A percentile compares a stretch with the other conserved stretches of the same genome.
Conservation (phyloP, 108 stramenopile species). For the Fragilaria radians region DNA sequence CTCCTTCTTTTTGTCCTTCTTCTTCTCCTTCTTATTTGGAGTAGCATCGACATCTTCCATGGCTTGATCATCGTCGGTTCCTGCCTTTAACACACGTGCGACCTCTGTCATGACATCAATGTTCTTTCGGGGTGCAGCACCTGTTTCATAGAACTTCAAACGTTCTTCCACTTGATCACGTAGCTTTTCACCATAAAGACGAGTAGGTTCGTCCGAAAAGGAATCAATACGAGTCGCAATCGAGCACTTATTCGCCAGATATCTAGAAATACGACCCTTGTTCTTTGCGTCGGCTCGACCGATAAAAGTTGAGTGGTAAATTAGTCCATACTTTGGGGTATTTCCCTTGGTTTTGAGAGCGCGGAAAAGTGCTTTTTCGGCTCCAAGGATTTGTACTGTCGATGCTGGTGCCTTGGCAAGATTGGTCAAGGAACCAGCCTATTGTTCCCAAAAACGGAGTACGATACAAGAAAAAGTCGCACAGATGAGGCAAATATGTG, state of each 20-base stretch:
- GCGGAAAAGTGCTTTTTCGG: slow-evolving; percentile 99
- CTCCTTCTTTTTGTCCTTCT: slow-evolving; percentile 5
- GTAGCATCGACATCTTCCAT: slow-evolving; percentile 33
- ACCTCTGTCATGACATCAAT: slow-evolving; percentile 97
- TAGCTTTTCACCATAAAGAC: slow-evolving; percentile 93
- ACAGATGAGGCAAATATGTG: neutral
- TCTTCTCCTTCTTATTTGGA: slow-evolving; percentile 28
- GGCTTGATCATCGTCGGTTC: slow-evolving; percentile 23
- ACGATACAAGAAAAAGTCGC: neutral
- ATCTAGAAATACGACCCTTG: slow-evolving; percentile 98
- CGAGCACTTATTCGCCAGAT: slow-evolving; percentile 99
- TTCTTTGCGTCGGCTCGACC: slow-evolving; percentile 99
- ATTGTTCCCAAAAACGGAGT: too few species aligned
- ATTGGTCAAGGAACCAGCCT: slow-evolving; percentile 95
- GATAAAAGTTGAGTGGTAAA: slow-evolving; percentile 99
- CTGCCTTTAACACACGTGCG: slow-evolving; percentile 67
- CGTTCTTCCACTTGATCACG: slow-evolving; percentile 99
- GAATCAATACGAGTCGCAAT: slow-evolving; percentile 99
- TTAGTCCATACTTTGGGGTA: slow-evolving; percentile 99
- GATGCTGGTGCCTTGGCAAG: slow-evolving; percentile 99
- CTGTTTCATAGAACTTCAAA: slow-evolving; percentile 97
- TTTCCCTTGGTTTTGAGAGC: slow-evolving; percentile 99
- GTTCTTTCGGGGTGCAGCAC: slow-evolving; percentile 96
- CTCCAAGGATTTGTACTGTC: slow-evolving; percentile 99
- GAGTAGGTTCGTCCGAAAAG: slow-evolving; percentile 90